Conservation (phyloP, 495 filamentous ascomycete genomes). For the Aspergillus steynii region DNA sequence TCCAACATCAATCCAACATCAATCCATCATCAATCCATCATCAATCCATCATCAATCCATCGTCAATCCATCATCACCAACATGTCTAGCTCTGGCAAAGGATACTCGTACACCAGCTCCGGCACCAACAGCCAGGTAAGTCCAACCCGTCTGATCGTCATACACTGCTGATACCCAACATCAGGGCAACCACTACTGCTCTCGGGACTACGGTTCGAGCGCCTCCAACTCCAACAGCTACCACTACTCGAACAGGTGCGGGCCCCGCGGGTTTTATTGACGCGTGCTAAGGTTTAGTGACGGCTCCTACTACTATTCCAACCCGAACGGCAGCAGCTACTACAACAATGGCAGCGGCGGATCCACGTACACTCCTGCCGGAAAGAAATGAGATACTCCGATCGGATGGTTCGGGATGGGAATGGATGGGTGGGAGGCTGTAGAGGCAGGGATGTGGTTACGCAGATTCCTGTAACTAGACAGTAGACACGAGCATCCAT, state of each 20-base stretch:
- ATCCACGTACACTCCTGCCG: slow-evolving; percentile 39
- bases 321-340: slow-evolving; percentile 52
- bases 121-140: slow-evolving; percentile 50
- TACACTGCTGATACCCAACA: not conserved
- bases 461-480: too few species aligned
- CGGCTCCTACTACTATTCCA: slow-evolving; percentile 56
- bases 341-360: slow-evolving; percentile 46
- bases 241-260: slow-evolving; percentile 52
- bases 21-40: too few species aligned
- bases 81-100: slow-evolving; percentile 34
- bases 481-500: too few species aligned
- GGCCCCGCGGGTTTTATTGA: not conserved
- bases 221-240: slow-evolving; percentile 46
- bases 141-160: not conserved
- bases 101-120: slow-evolving; percentile 40
- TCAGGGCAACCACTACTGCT: slow-evolving; percentile 54
- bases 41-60: not conserved
- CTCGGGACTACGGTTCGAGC: slow-evolving; percentile 46
- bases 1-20: too few species aligned
- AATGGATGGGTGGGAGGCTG: too few species aligned
- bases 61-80: not conserved
- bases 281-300: slow-evolving; percentile 23
- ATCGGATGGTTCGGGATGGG: too few species aligned
- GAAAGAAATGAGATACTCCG: slow-evolving; percentile 19
- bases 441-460: too few species aligned